Percentiles rank a stretch among this genome's conserved stretches.
phyloP scores from a whole-genome alignment of 2,329 filamentous ascomycete species.

The Exophiala calicioides region DNA sequence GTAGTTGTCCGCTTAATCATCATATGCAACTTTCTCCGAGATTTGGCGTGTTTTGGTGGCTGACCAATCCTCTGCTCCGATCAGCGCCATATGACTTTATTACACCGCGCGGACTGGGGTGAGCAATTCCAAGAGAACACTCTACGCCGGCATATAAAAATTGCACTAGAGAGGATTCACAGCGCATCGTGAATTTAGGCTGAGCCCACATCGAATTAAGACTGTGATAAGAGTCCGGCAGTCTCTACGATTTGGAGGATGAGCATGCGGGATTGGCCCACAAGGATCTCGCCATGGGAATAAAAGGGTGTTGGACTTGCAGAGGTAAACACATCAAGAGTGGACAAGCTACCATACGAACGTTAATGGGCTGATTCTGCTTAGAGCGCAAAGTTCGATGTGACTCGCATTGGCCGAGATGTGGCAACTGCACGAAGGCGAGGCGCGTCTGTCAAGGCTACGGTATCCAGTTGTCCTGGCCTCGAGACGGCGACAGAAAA shows the following conservation, averaged over 20 bases:
- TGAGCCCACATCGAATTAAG: constrained; percentile 2
- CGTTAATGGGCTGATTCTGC: constrained; percentile 9
- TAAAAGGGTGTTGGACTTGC: constrained; percentile 24
- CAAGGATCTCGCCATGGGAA: constrained; percentile 17
- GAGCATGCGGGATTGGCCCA: constrained; percentile 4
- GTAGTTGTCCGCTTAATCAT: constrained; percentile 18
- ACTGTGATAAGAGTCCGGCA: constrained; percentile 9
- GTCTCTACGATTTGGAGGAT: constrained; percentile 11
- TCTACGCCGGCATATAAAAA: constrained; percentile 5
- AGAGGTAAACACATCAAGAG: constrained; percentile 17
- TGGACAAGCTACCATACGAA: neutral
- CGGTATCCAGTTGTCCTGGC: constrained; percentile 26
- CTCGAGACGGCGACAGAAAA: constrained; percentile 23
- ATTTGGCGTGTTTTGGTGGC: constrained; percentile 8
- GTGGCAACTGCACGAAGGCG: constrained; percentile 26
- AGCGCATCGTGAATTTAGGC: constrained; percentile 3
- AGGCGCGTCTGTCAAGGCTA: constrained; percentile 25
- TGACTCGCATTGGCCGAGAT: constrained; percentile 22
- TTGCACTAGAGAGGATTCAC: constrained; percentile 5
- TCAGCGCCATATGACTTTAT: neutral
- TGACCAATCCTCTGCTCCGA: constrained; percentile 12
- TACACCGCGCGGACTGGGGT: neutral
- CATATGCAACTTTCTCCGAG: constrained; percentile 21
- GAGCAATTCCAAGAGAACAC: neutral
- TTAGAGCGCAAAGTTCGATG: constrained; percentile 27